Conservation (phyloP, 306 rosid species). For the Casuarina glauca region DNA sequence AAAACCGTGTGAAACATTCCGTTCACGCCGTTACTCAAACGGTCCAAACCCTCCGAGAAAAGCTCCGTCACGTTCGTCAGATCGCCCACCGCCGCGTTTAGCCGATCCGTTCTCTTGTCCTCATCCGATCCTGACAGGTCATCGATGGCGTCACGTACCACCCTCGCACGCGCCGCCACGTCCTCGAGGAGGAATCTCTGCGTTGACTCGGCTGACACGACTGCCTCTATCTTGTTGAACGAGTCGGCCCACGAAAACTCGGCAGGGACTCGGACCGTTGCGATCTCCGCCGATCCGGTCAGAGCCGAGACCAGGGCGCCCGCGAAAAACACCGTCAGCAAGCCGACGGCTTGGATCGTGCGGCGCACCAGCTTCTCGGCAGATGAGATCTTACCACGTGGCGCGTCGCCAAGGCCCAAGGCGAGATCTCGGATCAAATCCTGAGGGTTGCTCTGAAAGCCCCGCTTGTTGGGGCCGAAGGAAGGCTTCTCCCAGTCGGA, state of each 20-base stretch:
- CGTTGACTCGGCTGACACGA: background rate
- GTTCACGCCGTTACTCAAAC: background rate
- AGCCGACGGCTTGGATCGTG: background rate
- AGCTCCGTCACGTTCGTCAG: no score
- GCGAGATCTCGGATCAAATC: background rate
- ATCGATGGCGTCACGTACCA: background rate
- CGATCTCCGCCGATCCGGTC: background rate
- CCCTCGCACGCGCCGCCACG: background rate
- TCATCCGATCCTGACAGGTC: no score
- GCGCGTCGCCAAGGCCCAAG: background rate
- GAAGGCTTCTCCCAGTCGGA: background rate
- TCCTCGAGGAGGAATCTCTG: background rate
- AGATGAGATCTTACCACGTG: constrained; percentile 6
- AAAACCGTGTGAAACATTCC: background rate
- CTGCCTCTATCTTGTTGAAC: background rate
- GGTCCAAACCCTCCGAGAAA: background rate
- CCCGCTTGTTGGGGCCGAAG: background rate
- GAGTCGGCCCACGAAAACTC: constrained; percentile 17
- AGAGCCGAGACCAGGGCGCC: background rate
- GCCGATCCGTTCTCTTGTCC: background rate
- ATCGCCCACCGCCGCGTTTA: background rate
- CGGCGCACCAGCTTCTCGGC: constrained; percentile 4
- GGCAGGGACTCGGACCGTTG: background rate
- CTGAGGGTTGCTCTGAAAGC: background rate
- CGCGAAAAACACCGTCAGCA: background rate